phyloP scores from a whole-genome alignment of 345 rosid species.

The Citrus trifoliata region DNA sequence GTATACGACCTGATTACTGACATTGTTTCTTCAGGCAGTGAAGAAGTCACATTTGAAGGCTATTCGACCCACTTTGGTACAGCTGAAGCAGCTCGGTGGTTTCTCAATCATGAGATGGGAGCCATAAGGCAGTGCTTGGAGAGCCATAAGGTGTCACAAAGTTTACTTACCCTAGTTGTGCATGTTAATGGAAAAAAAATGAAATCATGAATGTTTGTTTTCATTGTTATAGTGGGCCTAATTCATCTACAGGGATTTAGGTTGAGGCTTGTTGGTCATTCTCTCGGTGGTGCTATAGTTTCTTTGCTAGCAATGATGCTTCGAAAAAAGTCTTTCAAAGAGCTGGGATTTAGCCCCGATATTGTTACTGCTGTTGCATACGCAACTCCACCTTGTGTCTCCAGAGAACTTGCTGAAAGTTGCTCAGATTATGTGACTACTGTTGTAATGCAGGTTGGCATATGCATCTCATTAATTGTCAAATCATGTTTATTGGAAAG shows the following conservation, averaged over 20 bases:
- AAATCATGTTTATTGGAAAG: background rate
- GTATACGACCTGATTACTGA: constrained; percentile 86
- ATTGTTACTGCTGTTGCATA: constrained; percentile 81
- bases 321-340: constrained; percentile 57
- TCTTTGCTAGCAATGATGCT: constrained; percentile 84
- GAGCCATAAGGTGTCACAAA: constrained; percentile 54
- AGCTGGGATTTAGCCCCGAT: constrained; percentile 77
- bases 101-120: constrained; percentile 74
- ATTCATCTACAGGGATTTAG: constrained; percentile 79
- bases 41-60: constrained; percentile 84
- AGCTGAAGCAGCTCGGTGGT: constrained; percentile 96
- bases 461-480: constrained; percentile 3
- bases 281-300: constrained; percentile 91
- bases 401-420: constrained; percentile 80
- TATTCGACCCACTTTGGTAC: constrained; percentile 95
- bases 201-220: background rate
- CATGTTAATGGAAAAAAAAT: background rate
- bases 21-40: constrained; percentile 76
- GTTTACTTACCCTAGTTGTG: background rate
- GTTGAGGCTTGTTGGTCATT: constrained; percentile 94
- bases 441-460: constrained; percentile 88
- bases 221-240: constrained; percentile 25
- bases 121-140: constrained; percentile 65
- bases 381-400: constrained; percentile 94
- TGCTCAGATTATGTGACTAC: constrained; percentile 85